A percentile compares a stretch with the other conserved stretches of the same genome.
phyloP scores from a whole-genome alignment of 2,329 filamentous ascomycete genomes.

The Pyrenophora seminiperda region DNA sequence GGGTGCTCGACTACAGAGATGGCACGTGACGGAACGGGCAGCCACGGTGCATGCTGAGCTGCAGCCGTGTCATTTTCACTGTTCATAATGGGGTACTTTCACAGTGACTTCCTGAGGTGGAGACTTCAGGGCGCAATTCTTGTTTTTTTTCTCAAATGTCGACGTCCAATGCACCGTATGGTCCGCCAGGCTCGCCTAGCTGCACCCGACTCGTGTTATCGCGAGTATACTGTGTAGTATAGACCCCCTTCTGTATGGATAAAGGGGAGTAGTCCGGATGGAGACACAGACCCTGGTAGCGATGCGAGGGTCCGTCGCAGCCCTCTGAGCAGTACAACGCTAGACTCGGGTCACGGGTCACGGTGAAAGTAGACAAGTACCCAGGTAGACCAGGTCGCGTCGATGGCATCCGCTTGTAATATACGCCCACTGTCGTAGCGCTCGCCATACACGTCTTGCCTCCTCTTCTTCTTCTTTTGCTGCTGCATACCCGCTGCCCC shows the following conservation, averaged over 20 bases:
- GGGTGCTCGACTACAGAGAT: slow-evolving; percentile 70
- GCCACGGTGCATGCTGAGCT: slow-evolving; percentile 49
- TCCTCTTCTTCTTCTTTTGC: background rate
- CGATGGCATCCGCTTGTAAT: no score
- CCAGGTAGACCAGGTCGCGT: no score
- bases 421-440: no score
- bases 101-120: no score
- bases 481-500: background rate
- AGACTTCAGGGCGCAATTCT: no score
- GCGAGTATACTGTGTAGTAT: no score
- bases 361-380: background rate
- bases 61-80: slow-evolving; percentile 14
- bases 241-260: no score
- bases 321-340: background rate
- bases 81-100: slow-evolving; percentile 10
- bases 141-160: background rate
- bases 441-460: background rate
- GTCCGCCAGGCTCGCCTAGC: no score
- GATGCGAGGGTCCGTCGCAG: background rate
- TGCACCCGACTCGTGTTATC: no score
- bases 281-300: background rate
- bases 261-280: no score
- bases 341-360: background rate
- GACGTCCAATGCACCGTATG: background rate
- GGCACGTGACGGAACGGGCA: slow-evolving; percentile 57